Percentiles rank a stretch among this genome's conserved stretches.
These are phyloP conservation scores for Porcisia deanei DNA, from an alignment of 208 protist genomes.

Conservation along the genomic window DNA sequence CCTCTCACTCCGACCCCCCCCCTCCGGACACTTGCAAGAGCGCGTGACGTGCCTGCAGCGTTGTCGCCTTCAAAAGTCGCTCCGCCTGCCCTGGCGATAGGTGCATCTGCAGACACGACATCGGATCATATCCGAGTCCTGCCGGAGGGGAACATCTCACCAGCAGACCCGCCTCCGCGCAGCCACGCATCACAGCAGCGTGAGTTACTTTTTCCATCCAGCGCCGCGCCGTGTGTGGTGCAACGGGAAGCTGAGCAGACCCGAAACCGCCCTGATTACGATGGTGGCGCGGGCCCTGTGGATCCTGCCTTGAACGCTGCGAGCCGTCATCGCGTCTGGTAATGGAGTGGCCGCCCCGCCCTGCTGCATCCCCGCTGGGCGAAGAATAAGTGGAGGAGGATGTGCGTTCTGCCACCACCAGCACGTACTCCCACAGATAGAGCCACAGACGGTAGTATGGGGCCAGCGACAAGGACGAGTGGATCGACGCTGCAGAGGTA, in stretches of 20 bases:
- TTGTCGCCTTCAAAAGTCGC: constrained; percentile 13
- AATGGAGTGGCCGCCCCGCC: not conserved
- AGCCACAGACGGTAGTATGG: constrained; percentile 46
- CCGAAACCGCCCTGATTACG: not conserved
- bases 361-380: not conserved
- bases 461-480: constrained; percentile 18
- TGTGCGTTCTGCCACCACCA: constrained; percentile 11
- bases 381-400: not conserved
- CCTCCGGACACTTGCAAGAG: constrained; percentile 15
- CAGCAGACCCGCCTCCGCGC: constrained; percentile 11
- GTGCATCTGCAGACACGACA: constrained; percentile 7
- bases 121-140: not conserved
- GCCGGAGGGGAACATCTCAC: not conserved
- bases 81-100: constrained; percentile 4
- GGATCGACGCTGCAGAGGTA: not conserved
- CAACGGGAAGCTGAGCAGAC: constrained; percentile 9
- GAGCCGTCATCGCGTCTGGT: not conserved
- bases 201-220: constrained; percentile 24
- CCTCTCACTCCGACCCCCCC: not conserved
- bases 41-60: constrained; percentile 12
- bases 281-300: not conserved
- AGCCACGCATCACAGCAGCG: constrained; percentile 6
- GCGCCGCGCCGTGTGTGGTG: constrained; percentile 22
- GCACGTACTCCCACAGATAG: constrained; percentile 71
- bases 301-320: not conserved